Evolutionary conservation across 176 grass and related monocot species (phyloP).

Genomic region (Leersia perrieri): DNA sequence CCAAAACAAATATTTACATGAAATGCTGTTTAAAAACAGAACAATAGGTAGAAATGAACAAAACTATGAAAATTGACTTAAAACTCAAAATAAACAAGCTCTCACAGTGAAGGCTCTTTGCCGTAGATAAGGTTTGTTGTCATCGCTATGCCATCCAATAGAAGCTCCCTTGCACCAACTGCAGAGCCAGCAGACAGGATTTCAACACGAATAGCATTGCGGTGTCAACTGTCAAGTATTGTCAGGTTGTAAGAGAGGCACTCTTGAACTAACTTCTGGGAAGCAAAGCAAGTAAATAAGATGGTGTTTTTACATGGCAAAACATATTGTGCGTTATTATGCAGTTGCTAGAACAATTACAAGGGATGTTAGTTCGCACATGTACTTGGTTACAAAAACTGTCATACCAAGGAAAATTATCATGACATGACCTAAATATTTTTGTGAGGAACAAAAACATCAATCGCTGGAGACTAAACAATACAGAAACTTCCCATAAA

Average conservation of each 20-base stretch:
- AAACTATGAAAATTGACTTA: neutral
- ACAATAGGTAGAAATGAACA: neutral
- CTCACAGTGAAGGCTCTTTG: conserved; percentile 85
- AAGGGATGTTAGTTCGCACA: neutral
- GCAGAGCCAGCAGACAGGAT: conserved; percentile 31
- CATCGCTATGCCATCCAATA: conserved; percentile 91
- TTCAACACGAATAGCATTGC: neutral
- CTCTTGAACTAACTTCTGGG: neutral
- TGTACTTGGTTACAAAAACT: neutral
- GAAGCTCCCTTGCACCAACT: conserved; percentile 93
- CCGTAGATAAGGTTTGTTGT: conserved; percentile 91
- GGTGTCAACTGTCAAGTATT: neutral
- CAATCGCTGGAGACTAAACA: neutral
- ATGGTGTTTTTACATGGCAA: neutral
- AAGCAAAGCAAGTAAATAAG: neutral
- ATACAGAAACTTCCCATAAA: neutral
- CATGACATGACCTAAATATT: neutral
- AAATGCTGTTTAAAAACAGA: neutral
- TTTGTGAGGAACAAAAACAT: neutral
- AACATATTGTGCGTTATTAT: neutral
- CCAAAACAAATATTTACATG: neutral
- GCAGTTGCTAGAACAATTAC: neutral
- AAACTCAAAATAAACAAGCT: neutral
- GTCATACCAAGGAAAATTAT: neutral
- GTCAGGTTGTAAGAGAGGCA: neutral